Evolutionary conservation across 108 stramenopile genomes (phyloP), one percentile per base, ranked within the genome.

Genomic region (Pseudonitzschia multiseries): DNA sequence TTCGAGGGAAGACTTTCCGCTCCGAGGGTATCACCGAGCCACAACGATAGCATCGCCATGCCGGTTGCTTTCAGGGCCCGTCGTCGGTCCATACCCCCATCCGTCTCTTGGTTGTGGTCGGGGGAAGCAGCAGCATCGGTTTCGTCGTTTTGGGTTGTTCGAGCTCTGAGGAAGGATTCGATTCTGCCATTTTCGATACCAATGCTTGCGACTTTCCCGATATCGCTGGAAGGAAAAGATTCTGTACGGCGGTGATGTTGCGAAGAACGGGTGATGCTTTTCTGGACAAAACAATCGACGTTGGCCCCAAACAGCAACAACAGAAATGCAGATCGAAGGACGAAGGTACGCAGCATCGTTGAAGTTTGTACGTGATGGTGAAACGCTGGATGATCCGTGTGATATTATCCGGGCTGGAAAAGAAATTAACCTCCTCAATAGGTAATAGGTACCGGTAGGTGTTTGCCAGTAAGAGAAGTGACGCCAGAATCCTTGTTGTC

Each of bases 11-110:
- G 20, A 17, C 9, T 44, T 14, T 26, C 66, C 0, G 31, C 8
- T 67, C 66, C 66, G 14, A 50, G 5, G 2, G 46, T 67, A 50
- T 62, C 61, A 2, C 66, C 66, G 6, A 67, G 31, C 66, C 66
- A 67, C 42, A 67, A 17, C 4, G 66, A 67, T n/a, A 48, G 13
- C 15, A 50, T 21, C 21, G 66, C 46, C 43, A 67, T 21, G 9
- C 66, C 66, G 44, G 66, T 67, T 14, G 66, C 42, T 28, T 21
- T 67, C 43, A 67, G 18, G 21, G 66, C 66, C 31, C 27, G 21
- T 27, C 66, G 42, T 22, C 66, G 66, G 24, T 67, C 44, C 22
- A 50, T 26, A 10, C 20, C 29, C n/a, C 61, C 61, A 40, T 15
- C 61, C 2, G 54, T 3, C 54, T 51, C 10, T 51, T 4, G 17